Conservation (phyloP, 1,284 basidiomycete genomes). For the Fomitopsis schrenkii region DNA sequence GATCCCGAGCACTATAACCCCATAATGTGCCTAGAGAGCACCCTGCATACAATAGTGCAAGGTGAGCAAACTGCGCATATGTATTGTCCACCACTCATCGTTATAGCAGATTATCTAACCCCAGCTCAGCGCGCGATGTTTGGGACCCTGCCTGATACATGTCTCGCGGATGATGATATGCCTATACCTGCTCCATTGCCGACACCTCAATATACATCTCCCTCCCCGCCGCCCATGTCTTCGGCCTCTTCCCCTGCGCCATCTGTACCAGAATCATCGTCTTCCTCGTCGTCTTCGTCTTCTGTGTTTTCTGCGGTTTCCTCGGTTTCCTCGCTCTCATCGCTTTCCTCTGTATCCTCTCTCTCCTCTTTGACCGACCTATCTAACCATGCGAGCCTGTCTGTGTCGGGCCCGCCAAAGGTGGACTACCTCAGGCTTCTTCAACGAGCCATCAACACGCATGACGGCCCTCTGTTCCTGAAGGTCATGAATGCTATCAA, state of each 20-base stretch:
- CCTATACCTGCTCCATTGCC: neutral
- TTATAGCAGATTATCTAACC: constrained; percentile 56
- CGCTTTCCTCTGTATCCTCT: constrained; percentile 17
- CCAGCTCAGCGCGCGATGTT: constrained; percentile 58
- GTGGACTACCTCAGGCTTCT: constrained; percentile 53
- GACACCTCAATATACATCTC: constrained; percentile 19
- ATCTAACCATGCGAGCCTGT: constrained; percentile 29
- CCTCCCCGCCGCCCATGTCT: constrained; percentile 21
- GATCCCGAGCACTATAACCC: constrained; percentile 81
- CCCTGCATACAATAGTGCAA: constrained; percentile 64
- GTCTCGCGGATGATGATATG: constrained; percentile 33
- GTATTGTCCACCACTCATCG: constrained; percentile 12
- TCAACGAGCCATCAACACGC: constrained; percentile 57
- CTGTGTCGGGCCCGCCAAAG: constrained; percentile 20
- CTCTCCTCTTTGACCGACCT: constrained; percentile 29
- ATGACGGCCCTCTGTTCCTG: constrained; percentile 69
- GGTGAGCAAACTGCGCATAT: constrained; percentile 35
- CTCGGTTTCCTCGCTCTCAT: constrained; percentile 17
- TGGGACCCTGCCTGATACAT: constrained; percentile 55
- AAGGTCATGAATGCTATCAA: constrained; percentile 56
- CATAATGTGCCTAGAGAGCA: constrained; percentile 65
- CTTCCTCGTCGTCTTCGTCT: constrained; percentile 6
- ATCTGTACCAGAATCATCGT: constrained; percentile 13
- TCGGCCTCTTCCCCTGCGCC: constrained; percentile 12
- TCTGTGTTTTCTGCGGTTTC: constrained; percentile 19